Base-by-base conservation (phyloP, 1,284 basidiomycete genomes). In the Ustilago sp. region DNA sequence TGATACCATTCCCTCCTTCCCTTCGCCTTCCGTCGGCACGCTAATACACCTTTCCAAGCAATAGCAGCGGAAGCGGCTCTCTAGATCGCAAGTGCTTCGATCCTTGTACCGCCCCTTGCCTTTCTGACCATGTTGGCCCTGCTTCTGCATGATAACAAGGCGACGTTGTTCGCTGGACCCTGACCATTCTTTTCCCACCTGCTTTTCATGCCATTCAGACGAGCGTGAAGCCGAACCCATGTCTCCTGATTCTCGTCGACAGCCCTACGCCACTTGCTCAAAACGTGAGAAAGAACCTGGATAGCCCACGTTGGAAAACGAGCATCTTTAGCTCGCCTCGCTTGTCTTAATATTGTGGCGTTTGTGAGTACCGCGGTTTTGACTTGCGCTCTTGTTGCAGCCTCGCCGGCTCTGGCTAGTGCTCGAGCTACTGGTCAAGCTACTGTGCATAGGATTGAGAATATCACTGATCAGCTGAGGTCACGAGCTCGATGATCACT, bases 81-180 rank as follows among this genome's bases (percentile, higher is more conserved):
- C 13, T 41, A 41, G 39, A 17, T 17, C 13, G 13, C 13, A 41
- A 6, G 39, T 12, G 6, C 13, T 17, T 41, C 39, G 13, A 6
- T 15, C 5, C 13, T 17, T 41, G 39, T 54, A 12, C 28, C 34
- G 32, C 23, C 23, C 50, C 2, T 28, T 28, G 3, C 23, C n/a
- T 23, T 23, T 31, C 8, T 7, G 45, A 28, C 23, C 45, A 31
- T 48, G 45, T 5, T 35, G n/a, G 17, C 12, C 39, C 31, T 52
- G 32, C 51, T 34, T 59, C 56, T 47, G 43, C 43, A 59, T 32
- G 47, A 31, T 39, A 41, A 31, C 50, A 17, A 12, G n/a, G 52
- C 5, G 13, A 36, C 35, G 19, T 19, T 48, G 19, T 48, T 48
- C 23, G 19, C 7, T 48, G n/a, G 45, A 48, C 45, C 45, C 23